Evolutionary conservation across 441 rosid species (phyloP).

Genomic region (Corymbia citriodora): DNA sequence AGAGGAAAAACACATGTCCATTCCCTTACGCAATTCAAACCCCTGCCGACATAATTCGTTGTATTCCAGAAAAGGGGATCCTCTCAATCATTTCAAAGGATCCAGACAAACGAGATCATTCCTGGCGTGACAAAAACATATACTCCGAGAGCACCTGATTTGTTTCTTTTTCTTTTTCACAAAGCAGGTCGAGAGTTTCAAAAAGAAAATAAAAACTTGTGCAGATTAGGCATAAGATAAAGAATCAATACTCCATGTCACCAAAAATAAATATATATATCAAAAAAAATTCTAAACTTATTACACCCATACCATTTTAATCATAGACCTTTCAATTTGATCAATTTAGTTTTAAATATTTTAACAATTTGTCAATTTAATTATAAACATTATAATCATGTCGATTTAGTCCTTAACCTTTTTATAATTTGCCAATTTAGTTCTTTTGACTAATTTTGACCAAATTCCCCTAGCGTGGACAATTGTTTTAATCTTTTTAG

Average conservation of each 20-base stretch:
- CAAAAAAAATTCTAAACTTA: too few relatives aligned
- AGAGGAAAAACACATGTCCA: background rate
- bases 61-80: background rate
- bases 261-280: background rate
- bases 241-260: background rate
- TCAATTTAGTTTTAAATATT: too few relatives aligned
- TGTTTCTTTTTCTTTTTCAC: background rate
- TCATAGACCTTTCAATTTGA: background rate
- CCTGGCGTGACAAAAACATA: background rate
- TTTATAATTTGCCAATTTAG: background rate
- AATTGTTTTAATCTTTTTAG: too few relatives aligned
- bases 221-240: background rate
- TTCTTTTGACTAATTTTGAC: fast-evolving
- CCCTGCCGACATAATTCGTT: background rate
- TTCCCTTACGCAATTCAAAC: background rate
- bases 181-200: background rate
- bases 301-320: too few relatives aligned
- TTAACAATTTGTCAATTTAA: too few relatives aligned
- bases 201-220: background rate
- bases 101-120: background rate
- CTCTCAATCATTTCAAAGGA: background rate
- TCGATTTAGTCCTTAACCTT: background rate
- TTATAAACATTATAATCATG: too few relatives aligned
- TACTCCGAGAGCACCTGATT: background rate
- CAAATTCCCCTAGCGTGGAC: too few relatives aligned